A percentile compares a stretch with the other conserved stretches of the same genome.
These are phyloP conservation scores for Soucietia sequanensis DNA, from an alignment of 805 yeast genomes.

Conservation along the genomic window DNA sequence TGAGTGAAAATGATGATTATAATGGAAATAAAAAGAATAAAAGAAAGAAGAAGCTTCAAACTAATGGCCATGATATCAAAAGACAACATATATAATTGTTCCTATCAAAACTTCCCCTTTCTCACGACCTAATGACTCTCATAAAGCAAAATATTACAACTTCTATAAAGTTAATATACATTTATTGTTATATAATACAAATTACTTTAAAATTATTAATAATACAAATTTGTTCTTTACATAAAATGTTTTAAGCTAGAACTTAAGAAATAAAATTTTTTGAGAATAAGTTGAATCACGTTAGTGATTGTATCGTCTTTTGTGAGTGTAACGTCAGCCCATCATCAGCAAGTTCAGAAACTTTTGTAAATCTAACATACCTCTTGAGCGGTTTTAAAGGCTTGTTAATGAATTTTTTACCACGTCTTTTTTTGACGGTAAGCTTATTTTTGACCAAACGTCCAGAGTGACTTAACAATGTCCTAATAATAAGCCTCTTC, in stretches of 20 bases:
- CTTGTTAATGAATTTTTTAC: conserved; percentile 11
- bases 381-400: conserved; percentile 21
- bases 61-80: conserved; percentile 32
- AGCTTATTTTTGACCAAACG: conserved; percentile 34
- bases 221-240: too few relatives aligned
- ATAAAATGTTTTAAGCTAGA: too few relatives aligned
- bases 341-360: conserved; percentile 16
- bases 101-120: too few relatives aligned
- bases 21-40: conserved; percentile 30
- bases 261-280: too few relatives aligned
- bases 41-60: conserved; percentile 37
- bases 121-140: too few relatives aligned
- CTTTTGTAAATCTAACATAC: conserved; percentile 21
- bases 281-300: background rate
- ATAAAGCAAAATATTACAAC: too few relatives aligned
- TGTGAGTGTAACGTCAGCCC: background rate
- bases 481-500: conserved; percentile 29
- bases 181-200: conserved; percentile 1
- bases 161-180: background rate
- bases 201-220: background rate
- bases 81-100: conserved; percentile 31
- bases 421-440: conserved; percentile 10
- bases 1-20: conserved; percentile 36
- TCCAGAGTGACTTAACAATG: conserved; percentile 35
- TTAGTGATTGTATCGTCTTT: background rate